Conservation (phyloP, 2,329 filamentous ascomycete genomes). For the Alternaria sp. region DNA sequence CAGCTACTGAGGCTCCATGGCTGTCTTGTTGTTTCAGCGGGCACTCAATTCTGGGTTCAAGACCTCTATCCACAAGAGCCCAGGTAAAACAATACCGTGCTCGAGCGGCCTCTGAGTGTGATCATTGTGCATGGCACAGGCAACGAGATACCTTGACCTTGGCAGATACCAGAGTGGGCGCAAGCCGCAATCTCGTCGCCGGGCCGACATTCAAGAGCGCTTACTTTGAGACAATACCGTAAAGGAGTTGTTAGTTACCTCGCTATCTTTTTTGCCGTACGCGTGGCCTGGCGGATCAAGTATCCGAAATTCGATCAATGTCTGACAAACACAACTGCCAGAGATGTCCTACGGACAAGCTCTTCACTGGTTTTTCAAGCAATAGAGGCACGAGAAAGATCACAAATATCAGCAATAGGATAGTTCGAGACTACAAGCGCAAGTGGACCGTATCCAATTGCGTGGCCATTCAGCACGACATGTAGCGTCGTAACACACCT, state of each 20-base stretch:
- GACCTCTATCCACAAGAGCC: background rate
- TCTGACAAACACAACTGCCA: background rate
- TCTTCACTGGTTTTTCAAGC: background rate
- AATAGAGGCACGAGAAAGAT: background rate
- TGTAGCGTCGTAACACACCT: constrained; percentile 5
- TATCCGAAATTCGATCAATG: background rate
- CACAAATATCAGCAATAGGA: constrained; percentile 1
- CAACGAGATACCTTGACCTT: background rate
- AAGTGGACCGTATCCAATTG: background rate
- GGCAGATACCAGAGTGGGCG: background rate
- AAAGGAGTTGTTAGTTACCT: background rate
- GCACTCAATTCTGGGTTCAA: constrained; percentile 12
- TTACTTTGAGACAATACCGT: background rate
- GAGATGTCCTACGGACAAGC: background rate
- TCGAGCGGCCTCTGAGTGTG: background rate
- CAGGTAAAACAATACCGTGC: background rate
- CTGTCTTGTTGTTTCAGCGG: background rate
- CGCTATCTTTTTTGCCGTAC: background rate
- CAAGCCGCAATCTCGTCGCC: background rate
- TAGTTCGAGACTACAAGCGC: constrained; percentile 1
- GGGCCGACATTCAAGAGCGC: background rate
- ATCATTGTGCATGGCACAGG: background rate
- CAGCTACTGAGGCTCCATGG: background rate
- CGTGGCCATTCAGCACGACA: background rate
- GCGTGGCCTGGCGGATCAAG: background rate